Percentiles rank a stretch among this genome's conserved stretches.
These are phyloP conservation scores for Fusarium caatingaense DNA, from an alignment of 2,329 filamentous ascomycete species.

Conservation along the genomic window DNA sequence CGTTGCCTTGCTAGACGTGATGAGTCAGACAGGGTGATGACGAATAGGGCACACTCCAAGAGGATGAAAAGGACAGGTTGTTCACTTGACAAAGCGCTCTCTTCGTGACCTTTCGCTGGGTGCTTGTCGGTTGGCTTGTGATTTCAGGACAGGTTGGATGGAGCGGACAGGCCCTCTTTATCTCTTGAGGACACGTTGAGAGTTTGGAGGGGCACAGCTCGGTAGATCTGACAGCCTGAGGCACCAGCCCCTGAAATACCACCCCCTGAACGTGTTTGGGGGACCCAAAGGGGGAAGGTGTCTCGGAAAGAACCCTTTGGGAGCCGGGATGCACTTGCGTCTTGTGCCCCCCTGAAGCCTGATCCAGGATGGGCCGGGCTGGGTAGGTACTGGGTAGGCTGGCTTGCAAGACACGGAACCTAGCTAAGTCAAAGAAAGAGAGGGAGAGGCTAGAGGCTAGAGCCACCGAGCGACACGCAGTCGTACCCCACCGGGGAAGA, in stretches of 20 bases:
- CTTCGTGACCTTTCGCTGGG: constrained; percentile 31
- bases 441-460: not conserved
- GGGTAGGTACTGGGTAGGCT: constrained; percentile 5
- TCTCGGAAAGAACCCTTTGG: constrained; percentile 24
- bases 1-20: constrained; percentile 28
- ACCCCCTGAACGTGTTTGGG: constrained; percentile 32
- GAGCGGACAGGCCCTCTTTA: constrained; percentile 50
- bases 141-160: constrained; percentile 30
- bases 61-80: constrained; percentile 47
- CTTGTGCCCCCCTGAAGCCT: not conserved
- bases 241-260: constrained; percentile 39
- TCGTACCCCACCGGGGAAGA: not conserved
- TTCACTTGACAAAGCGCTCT: constrained; percentile 35
- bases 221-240: constrained; percentile 46
- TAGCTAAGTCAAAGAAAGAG: constrained; percentile 1
- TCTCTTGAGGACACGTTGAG: constrained; percentile 52
- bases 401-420: constrained; percentile 18
- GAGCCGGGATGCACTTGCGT: constrained; percentile 26
- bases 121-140: constrained; percentile 31
- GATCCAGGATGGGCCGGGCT: constrained; percentile 21
- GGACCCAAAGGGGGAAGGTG: constrained; percentile 26
- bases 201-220: constrained; percentile 28
- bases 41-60: constrained; percentile 22
- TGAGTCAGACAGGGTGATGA: constrained; percentile 42
- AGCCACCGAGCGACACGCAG: constrained; percentile 31